Base-by-base conservation (phyloP, 176 grass and related monocot species). In the Triticum turgidum region DNA sequence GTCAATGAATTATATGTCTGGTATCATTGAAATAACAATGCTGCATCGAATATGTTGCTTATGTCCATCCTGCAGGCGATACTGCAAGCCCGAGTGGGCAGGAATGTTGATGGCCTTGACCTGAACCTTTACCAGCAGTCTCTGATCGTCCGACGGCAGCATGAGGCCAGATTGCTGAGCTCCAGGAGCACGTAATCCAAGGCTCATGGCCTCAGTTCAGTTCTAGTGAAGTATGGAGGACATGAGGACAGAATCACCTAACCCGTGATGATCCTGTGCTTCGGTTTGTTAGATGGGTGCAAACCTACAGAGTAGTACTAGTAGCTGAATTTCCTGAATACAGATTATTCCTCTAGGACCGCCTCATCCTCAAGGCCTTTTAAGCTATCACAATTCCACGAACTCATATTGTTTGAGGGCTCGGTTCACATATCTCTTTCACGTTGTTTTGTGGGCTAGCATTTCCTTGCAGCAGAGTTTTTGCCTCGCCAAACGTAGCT, bases 71-170 rank as follows among this genome's bases (percentile, higher is more conserved):
- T 76, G 32, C 88, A 99, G 94, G 87, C 73, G 59, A 35, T 91
- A 80, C 85, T 94, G 30, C 90, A 91, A 63, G 92, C 97, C 18
- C 88, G 92, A 9, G 78, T 96, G 0, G 97, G 92, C 8, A 89
- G 97, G 79, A 92, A 91, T 2, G 87, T 92, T 6, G 85, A 98
- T 0, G 94, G 97, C 7, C 54, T 96, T 6, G 90, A 98, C 61
- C 85, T 92, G 24, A 91, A 92, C 59, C 92, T 98, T 61, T 98
- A 92, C 82, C 71, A 88, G 5, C 93, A 96, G 78, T 82, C 90
- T 34, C n/a, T 96, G 17, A 85, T 92, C 71, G 41, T 94, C 71
- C 86, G 87, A 39, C 87, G 89, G 24, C 90, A 89, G 38, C 58
- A 91, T 4, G 90, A 96, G 80, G 86, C 89, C 42, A 73, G 83